Evolutionary conservation across 768 basidiomycete species (phyloP).

Genomic region (Boletellus sp.): DNA sequence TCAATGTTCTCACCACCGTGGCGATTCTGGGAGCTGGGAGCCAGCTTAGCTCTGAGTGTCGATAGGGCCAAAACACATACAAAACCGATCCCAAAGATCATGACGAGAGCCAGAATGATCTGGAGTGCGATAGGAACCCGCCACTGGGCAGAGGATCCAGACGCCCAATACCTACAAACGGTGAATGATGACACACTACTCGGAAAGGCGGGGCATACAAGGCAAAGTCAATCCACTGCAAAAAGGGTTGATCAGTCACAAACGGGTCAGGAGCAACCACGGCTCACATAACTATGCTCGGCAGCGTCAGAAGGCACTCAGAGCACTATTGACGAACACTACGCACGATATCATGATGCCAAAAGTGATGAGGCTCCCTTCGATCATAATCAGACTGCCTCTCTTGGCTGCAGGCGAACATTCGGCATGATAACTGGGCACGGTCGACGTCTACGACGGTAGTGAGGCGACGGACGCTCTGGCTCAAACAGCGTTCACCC

Average conservation of each 20-base stretch:
- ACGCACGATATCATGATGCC: conserved; percentile 62
- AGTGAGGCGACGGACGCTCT: not conserved
- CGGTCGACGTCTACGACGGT: conserved; percentile 53
- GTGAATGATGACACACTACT: not conserved
- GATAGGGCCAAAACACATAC: conserved; percentile 32
- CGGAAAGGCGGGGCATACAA: conserved; percentile 35
- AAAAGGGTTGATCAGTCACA: conserved; percentile 2
- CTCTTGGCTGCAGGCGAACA: conserved; percentile 57
- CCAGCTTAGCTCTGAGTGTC: not conserved
- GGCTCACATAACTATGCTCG: conserved; percentile 21
- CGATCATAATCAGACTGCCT: conserved; percentile 62
- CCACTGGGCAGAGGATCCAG: conserved; percentile 54
- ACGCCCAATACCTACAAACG: conserved; percentile 45
- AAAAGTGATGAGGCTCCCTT: conserved; percentile 60
- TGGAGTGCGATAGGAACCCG: conserved; percentile 60
- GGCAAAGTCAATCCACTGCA: conserved; percentile 62
- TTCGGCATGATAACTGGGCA: conserved; percentile 64
- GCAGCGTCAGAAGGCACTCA: not conserved
- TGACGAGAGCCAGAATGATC: conserved; percentile 51
- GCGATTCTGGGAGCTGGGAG: conserved; percentile 53
- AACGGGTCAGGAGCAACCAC: not conserved
- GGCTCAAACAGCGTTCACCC: conserved; percentile 6
- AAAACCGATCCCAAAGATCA: conserved; percentile 44
- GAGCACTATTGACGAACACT: not conserved
- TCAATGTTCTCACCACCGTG: conserved; percentile 42